A percentile compares a stretch with the other conserved stretches of the same genome.
phyloP scores from a whole-genome alignment of 2,329 filamentous ascomycete genomes.

The Talaromyces sp. region DNA sequence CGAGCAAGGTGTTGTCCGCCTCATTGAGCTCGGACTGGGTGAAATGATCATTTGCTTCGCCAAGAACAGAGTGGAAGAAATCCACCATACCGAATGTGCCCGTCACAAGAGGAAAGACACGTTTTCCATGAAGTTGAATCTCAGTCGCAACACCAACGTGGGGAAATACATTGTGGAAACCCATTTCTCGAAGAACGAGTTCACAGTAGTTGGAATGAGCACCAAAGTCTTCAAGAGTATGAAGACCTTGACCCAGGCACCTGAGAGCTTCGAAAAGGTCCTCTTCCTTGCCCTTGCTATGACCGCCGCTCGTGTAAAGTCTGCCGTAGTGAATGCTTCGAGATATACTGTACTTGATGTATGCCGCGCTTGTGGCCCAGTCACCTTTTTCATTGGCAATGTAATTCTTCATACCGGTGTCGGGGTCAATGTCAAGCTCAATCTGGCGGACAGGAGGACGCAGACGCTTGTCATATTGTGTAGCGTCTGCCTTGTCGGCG shows the following conservation, averaged over 20 bases:
- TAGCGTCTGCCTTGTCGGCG: conserved; percentile 79
- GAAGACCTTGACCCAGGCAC: conserved; percentile 70
- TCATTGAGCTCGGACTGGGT: conserved; percentile 81
- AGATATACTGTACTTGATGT: conserved; percentile 69
- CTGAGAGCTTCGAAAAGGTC: conserved; percentile 77
- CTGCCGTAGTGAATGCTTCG: conserved; percentile 75
- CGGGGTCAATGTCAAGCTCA: conserved; percentile 68
- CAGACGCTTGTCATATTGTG: conserved; percentile 69
- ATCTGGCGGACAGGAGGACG: conserved; percentile 69
- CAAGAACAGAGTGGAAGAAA: conserved; percentile 72
- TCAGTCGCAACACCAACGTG: conserved; percentile 67
- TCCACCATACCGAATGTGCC: conserved; percentile 73
- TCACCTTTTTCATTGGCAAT: conserved; percentile 84
- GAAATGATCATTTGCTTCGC: conserved; percentile 78
- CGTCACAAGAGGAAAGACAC: conserved; percentile 71
- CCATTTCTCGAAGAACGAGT: conserved; percentile 69
- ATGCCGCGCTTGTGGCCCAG: conserved; percentile 88
- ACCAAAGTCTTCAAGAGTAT: conserved; percentile 74
- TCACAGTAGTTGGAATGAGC: conserved; percentile 84
- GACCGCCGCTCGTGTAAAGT: conserved; percentile 65
- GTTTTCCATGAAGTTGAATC: conserved; percentile 62
- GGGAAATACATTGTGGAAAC: conserved; percentile 64
- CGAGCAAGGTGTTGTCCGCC: conserved; percentile 69
- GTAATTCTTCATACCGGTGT: conserved; percentile 98
- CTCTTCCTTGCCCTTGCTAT: conserved; percentile 62